These are phyloP conservation scores for Amoeboaphelidium protococcarum DNA, from an alignment of 371 early-diverging fungal species.

Conservation along the genomic window DNA sequence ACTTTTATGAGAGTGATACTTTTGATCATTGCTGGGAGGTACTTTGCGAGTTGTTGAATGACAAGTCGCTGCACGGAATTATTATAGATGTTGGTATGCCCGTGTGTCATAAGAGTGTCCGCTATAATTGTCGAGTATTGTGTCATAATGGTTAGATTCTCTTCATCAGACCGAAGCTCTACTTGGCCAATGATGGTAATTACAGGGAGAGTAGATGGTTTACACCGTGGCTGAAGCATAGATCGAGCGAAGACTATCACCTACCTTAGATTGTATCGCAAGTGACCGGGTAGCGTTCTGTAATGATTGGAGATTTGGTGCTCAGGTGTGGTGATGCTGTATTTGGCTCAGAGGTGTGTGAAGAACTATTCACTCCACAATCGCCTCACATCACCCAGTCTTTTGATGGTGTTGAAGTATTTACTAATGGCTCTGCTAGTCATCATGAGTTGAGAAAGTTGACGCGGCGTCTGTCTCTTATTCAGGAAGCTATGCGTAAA, in stretches of 20 bases:
- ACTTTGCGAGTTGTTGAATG: slow-evolving; percentile 36
- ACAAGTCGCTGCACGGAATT: slow-evolving; percentile 37
- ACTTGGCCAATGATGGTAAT: slow-evolving; percentile 85
- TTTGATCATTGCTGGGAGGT: slow-evolving; percentile 82
- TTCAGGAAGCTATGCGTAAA: slow-evolving; percentile 65
- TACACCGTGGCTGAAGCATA: slow-evolving; percentile 46
- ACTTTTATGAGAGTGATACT: slow-evolving; percentile 39
- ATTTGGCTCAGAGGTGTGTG: slow-evolving; percentile 84
- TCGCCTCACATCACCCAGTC: slow-evolving; percentile 79
- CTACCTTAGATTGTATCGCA: slow-evolving; percentile 51
- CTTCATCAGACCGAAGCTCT: slow-evolving; percentile 82
- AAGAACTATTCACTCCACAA: slow-evolving; percentile 74
- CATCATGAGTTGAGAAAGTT: slow-evolving; percentile 80
- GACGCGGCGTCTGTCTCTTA: slow-evolving; percentile 50
- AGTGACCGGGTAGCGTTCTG: slow-evolving; percentile 37
- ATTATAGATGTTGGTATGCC: slow-evolving; percentile 87
- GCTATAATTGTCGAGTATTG: slow-evolving; percentile 83
- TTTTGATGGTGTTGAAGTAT: slow-evolving; percentile 83
- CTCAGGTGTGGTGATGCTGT: slow-evolving; percentile 18
- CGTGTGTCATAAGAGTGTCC: slow-evolving; percentile 56
- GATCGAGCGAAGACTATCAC: slow-evolving; percentile 33
- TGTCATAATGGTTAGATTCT: slow-evolving; percentile 51
- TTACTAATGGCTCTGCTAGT: slow-evolving; percentile 70
- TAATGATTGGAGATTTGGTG: slow-evolving; percentile 42
- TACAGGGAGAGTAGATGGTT: slow-evolving; percentile 59